Evolutionary conservation across 1,139 yeast genomes (phyloP).

Genomic region (Scheffersomyces stambukii): DNA sequence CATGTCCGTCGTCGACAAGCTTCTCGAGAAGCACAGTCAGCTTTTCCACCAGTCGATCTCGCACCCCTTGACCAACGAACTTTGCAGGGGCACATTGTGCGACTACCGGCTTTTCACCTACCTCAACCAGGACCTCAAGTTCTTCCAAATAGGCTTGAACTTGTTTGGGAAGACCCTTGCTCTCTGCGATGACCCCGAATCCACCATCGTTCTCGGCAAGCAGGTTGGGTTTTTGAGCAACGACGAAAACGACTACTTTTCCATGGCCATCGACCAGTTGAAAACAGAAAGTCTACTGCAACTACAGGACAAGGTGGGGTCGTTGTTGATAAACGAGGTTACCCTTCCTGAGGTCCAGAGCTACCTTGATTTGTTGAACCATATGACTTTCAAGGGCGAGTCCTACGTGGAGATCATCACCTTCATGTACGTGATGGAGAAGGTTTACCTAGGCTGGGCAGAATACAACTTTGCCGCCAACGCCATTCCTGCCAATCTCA

Average conservation of each 20-base stretch:
- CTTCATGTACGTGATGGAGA: slow-evolving; percentile 44
- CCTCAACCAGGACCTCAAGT: slow-evolving; percentile 46
- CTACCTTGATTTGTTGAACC: slow-evolving; percentile 32
- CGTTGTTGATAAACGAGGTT: slow-evolving; percentile 15
- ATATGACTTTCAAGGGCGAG: slow-evolving; percentile 21
- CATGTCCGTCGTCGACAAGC: slow-evolving; percentile 12
- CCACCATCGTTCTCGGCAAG: slow-evolving; percentile 39
- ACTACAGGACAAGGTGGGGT: slow-evolving; percentile 14
- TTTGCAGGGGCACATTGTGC: slow-evolving; percentile 43
- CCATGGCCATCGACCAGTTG: slow-evolving; percentile 28
- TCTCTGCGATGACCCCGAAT: slow-evolving; percentile 32
- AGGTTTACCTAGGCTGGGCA: slow-evolving; percentile 52
- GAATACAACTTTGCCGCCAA: slow-evolving; percentile 19
- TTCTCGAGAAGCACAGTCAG: slow-evolving; percentile 19
- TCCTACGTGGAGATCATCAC: slow-evolving; percentile 46
- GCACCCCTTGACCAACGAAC: slow-evolving; percentile 43
- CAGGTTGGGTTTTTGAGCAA: slow-evolving; percentile 49
- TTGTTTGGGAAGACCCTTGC: slow-evolving; percentile 44
- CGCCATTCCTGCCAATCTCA: slow-evolving; percentile 23
- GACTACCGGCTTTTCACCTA: slow-evolving; percentile 41
- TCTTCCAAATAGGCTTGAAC: slow-evolving; percentile 40
- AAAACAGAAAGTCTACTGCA: too few species aligned
- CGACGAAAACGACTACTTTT: slow-evolving; percentile 48
- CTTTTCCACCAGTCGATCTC: slow-evolving; percentile 25
- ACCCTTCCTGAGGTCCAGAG: slow-evolving; percentile 29